These are phyloP conservation scores for Malus hybrid DNA, from an alignment of 331 rosid species.

Conservation along the genomic window DNA sequence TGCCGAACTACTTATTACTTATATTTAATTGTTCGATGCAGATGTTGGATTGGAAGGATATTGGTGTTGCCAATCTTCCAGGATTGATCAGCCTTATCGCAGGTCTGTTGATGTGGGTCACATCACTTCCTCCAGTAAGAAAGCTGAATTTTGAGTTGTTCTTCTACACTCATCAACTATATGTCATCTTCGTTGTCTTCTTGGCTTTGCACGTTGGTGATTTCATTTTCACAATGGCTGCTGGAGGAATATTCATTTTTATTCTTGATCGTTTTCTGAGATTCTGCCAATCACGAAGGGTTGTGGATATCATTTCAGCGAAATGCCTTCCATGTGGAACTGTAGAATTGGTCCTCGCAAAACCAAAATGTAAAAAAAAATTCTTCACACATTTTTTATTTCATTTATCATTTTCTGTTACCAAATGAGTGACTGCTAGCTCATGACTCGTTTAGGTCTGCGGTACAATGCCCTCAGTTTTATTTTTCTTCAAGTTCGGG, in stretches of 20 bases:
- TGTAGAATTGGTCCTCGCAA: slow-evolving; percentile 71
- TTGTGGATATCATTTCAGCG: slow-evolving; percentile 62
- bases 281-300: slow-evolving; percentile 74
- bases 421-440: slow-evolving; percentile 11
- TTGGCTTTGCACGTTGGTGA: slow-evolving; percentile 90
- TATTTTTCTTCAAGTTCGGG: slow-evolving; percentile 80
- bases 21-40: slow-evolving; percentile 26
- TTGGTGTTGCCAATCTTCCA: slow-evolving; percentile 65
- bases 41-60: slow-evolving; percentile 62
- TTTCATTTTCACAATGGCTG: slow-evolving; percentile 65
- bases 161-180: slow-evolving; percentile 94
- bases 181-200: slow-evolving; percentile 61
- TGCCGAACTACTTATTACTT: neutral
- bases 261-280: slow-evolving; percentile 84
- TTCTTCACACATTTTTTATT: neutral
- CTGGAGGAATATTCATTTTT: slow-evolving; percentile 77
- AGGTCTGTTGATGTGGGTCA: slow-evolving; percentile 88
- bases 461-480: slow-evolving; percentile 91
- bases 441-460: slow-evolving; percentile 37
- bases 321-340: slow-evolving; percentile 82
- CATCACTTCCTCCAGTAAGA: slow-evolving; percentile 77
- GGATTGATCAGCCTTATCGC: slow-evolving; percentile 83
- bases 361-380: slow-evolving; percentile 58
- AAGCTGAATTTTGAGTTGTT: slow-evolving; percentile 73
- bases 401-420: neutral